Evolutionary conservation across 176 grass and related monocot species (phyloP).

Genomic region (Triticum aestivum): DNA sequence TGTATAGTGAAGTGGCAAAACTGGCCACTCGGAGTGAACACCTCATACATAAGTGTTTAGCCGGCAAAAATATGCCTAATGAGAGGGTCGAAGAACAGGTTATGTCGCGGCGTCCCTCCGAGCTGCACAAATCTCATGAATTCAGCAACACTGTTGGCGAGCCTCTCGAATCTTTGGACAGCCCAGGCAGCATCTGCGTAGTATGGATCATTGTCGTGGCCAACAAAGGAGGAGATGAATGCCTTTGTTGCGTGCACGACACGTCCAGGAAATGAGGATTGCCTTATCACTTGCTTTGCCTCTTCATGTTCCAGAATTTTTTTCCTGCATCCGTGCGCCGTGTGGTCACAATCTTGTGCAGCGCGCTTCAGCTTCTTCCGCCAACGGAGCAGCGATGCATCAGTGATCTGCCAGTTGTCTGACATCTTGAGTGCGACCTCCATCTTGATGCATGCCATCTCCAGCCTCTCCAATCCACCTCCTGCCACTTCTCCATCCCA

Average conservation of each 20-base stretch:
- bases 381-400: neutral
- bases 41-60: neutral
- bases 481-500: neutral
- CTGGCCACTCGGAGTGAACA: neutral
- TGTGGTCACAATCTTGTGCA: too few species aligned
- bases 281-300: neutral
- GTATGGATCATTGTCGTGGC: neutral
- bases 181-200: neutral
- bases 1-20: neutral
- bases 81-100: conserved; percentile 12
- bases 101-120: neutral
- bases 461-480: neutral
- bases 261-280: neutral
- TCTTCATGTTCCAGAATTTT: neutral
- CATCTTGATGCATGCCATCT: neutral
- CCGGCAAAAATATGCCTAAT: neutral
- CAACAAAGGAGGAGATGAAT: neutral
- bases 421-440: neutral
- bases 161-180: conserved; percentile 16
- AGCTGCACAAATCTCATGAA: conserved; percentile 25
- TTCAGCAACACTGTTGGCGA: neutral
- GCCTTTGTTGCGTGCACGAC: neutral
- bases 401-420: neutral
- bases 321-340: neutral
- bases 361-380: neutral